Percentiles rank a stretch among this genome's conserved stretches.
Evolutionary conservation across 2,329 filamentous ascomycete species (phyloP).

Genomic region (Sporothrix curviconia): DNA sequence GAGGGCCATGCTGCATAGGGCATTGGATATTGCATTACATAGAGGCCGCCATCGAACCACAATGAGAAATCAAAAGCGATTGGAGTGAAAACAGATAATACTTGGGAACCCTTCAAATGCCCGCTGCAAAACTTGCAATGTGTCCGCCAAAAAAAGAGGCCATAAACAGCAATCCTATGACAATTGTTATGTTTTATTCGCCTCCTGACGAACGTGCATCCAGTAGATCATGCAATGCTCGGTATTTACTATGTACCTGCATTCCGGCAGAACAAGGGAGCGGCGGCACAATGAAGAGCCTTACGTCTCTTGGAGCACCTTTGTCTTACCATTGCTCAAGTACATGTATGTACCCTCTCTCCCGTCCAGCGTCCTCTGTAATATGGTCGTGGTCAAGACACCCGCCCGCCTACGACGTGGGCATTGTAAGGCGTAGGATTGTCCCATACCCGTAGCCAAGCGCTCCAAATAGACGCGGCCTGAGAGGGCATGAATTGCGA

Average conservation of each 20-base stretch:
- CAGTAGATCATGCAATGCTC: too few relatives aligned
- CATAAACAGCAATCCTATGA: too few relatives aligned
- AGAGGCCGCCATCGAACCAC: background rate
- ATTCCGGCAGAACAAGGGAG: background rate
- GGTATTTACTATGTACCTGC: background rate
- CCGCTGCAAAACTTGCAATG: too few relatives aligned
- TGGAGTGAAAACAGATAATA: too few relatives aligned
- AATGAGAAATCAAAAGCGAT: background rate
- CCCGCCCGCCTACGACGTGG: background rate
- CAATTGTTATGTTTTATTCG: too few relatives aligned
- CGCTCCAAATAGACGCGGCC: slow-evolving; percentile 6
- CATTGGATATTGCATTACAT: background rate
- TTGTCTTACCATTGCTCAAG: too few relatives aligned
- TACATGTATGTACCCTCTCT: too few relatives aligned
- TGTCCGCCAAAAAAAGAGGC: background rate
- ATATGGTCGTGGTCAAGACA: background rate
- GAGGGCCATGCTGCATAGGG: background rate
- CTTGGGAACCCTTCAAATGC: too few relatives aligned
- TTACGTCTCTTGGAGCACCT: background rate
- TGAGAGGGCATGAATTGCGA: background rate
- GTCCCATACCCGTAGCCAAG: slow-evolving; percentile 3
- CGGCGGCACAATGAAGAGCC: background rate
- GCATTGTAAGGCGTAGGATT: slow-evolving; percentile 6
- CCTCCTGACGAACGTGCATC: too few relatives aligned
- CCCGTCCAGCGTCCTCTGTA: background rate